These are phyloP conservation scores for Phylloporus sp. DNA, from an alignment of 1,284 basidiomycete genomes.

Conservation along the genomic window DNA sequence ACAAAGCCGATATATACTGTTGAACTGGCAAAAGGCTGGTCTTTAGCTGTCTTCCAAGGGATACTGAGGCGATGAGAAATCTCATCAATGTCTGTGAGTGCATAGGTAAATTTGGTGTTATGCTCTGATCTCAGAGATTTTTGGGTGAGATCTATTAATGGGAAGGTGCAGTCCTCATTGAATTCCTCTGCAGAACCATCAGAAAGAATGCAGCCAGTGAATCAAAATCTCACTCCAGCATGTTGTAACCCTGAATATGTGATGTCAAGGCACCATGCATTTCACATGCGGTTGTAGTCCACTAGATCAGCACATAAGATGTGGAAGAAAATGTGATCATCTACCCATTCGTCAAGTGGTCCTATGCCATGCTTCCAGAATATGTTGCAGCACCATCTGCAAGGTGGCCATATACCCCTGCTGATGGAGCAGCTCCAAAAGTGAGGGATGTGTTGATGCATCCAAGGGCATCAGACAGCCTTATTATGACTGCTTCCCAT, in stretches of 20 bases:
- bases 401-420: constrained; percentile 37
- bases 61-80: neutral
- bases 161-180: neutral
- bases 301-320: neutral
- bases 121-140: neutral
- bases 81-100: neutral
- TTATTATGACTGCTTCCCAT: neutral
- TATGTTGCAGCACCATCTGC: constrained; percentile 33
- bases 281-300: neutral
- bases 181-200: neutral
- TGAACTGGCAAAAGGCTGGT: constrained; percentile 1
- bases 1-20: neutral
- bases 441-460: constrained; percentile 10
- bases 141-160: neutral
- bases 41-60: constrained; percentile 16
- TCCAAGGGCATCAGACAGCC: neutral
- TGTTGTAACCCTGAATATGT: neutral
- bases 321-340: neutral
- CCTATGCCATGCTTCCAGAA: neutral
- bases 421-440: constrained; percentile 33
- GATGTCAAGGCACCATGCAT: neutral
- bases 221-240: neutral
- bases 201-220: neutral
- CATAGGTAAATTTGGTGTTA: neutral
- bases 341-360: neutral